Evolutionary conservation across 2,329 filamentous ascomycete genomes (phyloP).

Genomic region (Colletotrichum filicis): DNA sequence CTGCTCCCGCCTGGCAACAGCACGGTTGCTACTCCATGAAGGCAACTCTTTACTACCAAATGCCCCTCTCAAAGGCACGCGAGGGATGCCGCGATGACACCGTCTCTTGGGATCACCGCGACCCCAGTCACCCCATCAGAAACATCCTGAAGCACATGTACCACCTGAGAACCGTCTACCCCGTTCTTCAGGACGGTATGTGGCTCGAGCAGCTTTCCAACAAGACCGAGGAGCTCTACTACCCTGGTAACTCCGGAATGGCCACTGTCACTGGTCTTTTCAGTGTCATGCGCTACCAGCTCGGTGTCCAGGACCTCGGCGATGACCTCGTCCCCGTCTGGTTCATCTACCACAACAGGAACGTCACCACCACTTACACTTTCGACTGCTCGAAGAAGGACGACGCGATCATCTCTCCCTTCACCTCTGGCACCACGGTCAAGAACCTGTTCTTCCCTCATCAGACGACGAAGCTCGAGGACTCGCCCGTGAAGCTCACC

Average conservation of each 20-base stretch:
- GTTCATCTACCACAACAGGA: slow-evolving; percentile 62
- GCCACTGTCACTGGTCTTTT: slow-evolving; percentile 69
- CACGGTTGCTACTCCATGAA: slow-evolving; percentile 72
- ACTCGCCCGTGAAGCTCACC: slow-evolving; percentile 56
- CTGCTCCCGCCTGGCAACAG: slow-evolving; percentile 70
- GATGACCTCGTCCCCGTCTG: slow-evolving; percentile 67
- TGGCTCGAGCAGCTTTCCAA: slow-evolving; percentile 66
- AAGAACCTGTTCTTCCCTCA: slow-evolving; percentile 73
- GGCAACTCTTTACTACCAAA: slow-evolving; percentile 66
- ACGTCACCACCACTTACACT: slow-evolving; percentile 60
- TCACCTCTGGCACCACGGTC: slow-evolving; percentile 63
- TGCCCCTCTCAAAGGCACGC: slow-evolving; percentile 64
- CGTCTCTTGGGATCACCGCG: slow-evolving; percentile 70
- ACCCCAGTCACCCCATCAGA: slow-evolving; percentile 69
- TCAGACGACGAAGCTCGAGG: slow-evolving; percentile 62
- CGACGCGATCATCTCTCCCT: slow-evolving; percentile 66
- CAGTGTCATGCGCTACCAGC: slow-evolving; percentile 65
- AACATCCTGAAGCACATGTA: slow-evolving; percentile 72
- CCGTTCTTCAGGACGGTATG: slow-evolving; percentile 71
- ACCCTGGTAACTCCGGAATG: slow-evolving; percentile 61
- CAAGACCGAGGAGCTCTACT: slow-evolving; percentile 57
- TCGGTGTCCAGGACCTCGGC: slow-evolving; percentile 39
- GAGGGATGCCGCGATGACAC: slow-evolving; percentile 67
- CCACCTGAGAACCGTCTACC: slow-evolving; percentile 65
- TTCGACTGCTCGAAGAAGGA: slow-evolving; percentile 63